phyloP scores from a whole-genome alignment of 768 basidiomycete species.

The Macrolepiota dolichaula region DNA sequence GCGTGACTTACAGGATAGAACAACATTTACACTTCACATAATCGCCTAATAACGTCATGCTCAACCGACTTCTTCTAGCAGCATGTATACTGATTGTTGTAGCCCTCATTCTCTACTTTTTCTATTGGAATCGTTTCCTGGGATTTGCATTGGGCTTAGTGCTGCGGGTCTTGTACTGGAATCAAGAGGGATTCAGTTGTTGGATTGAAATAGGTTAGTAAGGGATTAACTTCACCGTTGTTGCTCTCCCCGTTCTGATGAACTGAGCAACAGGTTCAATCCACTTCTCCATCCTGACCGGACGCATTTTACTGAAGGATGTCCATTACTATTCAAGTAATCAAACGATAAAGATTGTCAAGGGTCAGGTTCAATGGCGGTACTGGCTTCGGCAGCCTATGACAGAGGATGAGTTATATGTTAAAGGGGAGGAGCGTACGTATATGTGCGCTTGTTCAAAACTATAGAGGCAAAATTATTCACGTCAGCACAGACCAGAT shows the following conservation, averaged over 20 bases:
- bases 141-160: slow-evolving; percentile 62
- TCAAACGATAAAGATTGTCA: slow-evolving; percentile 80
- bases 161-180: slow-evolving; percentile 78
- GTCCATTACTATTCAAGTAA: slow-evolving; percentile 89
- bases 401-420: slow-evolving; percentile 65
- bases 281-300: slow-evolving; percentile 85
- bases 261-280: slow-evolving; percentile 63
- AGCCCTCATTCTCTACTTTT: slow-evolving; percentile 69
- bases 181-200: slow-evolving; percentile 65
- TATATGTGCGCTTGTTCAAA: neutral
- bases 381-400: slow-evolving; percentile 89
- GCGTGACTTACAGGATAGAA: neutral
- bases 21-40: neutral
- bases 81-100: slow-evolving; percentile 57
- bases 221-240: neutral
- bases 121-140: slow-evolving; percentile 89
- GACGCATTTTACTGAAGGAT: slow-evolving; percentile 86
- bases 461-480: neutral
- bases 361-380: slow-evolving; percentile 86
- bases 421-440: slow-evolving; percentile 54
- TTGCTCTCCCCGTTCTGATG: neutral
- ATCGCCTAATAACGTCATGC: slow-evolving; percentile 34
- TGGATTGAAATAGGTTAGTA: slow-evolving; percentile 80
- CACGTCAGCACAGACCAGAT: neutral
- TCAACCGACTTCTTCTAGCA: slow-evolving; percentile 58